Evolutionary conservation across 805 yeast genomes (phyloP), one percentile per base, ranked within the genome.

Genomic region (Soucietia sequanensis): DNA sequence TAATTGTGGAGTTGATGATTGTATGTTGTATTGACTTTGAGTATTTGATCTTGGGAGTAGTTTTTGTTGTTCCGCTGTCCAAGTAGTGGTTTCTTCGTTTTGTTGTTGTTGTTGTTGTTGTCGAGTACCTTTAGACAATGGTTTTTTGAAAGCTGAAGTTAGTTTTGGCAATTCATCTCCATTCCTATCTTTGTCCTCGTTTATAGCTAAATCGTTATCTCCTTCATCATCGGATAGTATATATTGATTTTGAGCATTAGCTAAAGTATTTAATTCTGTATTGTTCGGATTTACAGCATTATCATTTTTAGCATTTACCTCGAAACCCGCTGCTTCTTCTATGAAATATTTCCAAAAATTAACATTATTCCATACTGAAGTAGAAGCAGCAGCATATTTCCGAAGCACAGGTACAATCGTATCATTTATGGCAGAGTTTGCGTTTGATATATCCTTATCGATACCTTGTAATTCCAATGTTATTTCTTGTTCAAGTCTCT

Each of bases 291-390:
- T 46, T 19, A 63, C 59, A 18, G 68, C 80, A 43, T 75, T 80
- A 19, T 29, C 31, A 19, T 29, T 14, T 42, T 71, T 72, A 19
- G 78, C 73, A 22, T 72, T 57, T 23, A 83, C 57, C 42, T 79
- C 76, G 16, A 82, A 84, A 48, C 78, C 75, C 2, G 88, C 89
- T 19, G 86, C 75, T 30, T 79, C 75, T 51, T 88, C 95, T 47
- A 87, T 76, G 58, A 88, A 82, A 21, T 74, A 73, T 51, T 85
- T 85, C 82, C 95, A 81, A 58, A 86, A 85, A 37, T 75, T 73
- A 5, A 78, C 80, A 36, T 81, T 81, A 20, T 69, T 61, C 82
- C 88, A 80, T 3, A 85, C 77, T 21, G 74, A 67, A 27, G 68
- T 73, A 10, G 87, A 77, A 26, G 75, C 74, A 10, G 53, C 49